phyloP scores from a whole-genome alignment of 345 rosid genomes.

The Brassica carinata region DNA sequence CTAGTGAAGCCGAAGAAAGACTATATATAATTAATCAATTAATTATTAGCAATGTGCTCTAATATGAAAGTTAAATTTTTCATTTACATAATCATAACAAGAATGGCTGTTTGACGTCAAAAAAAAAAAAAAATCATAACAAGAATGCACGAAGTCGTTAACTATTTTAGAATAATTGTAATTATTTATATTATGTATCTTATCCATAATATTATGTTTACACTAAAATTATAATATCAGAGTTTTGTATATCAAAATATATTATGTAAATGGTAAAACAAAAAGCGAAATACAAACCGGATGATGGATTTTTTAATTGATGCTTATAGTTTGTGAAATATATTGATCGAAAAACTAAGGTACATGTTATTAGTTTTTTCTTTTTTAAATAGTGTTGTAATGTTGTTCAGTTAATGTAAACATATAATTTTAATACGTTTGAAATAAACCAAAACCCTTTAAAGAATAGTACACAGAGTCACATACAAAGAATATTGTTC shows the following conservation, averaged over 20 bases:
- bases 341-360: not conserved
- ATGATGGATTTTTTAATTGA: not conserved
- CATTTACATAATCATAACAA: not conserved
- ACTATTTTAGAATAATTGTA: not conserved
- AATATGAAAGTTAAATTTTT: not conserved
- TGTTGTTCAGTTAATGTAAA: not conserved
- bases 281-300: not conserved
- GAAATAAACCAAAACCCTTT: not conserved
- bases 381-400: not conserved
- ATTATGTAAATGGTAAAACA: not conserved
- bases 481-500: not conserved
- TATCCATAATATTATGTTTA: not conserved
- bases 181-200: not conserved
- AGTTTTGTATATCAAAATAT: not conserved
- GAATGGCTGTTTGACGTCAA: not conserved
- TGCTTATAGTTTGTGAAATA: not conserved
- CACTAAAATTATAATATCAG: not conserved
- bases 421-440: not conserved
- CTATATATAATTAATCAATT: not conserved
- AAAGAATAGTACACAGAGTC: not conserved
- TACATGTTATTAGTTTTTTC: not conserved
- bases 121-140: not conserved
- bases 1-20: conserved; percentile 32
- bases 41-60: not conserved
- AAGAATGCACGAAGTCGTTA: not conserved